Conservation (phyloP, 1,284 basidiomycete species). For the Apiotrichum laibachii region DNA sequence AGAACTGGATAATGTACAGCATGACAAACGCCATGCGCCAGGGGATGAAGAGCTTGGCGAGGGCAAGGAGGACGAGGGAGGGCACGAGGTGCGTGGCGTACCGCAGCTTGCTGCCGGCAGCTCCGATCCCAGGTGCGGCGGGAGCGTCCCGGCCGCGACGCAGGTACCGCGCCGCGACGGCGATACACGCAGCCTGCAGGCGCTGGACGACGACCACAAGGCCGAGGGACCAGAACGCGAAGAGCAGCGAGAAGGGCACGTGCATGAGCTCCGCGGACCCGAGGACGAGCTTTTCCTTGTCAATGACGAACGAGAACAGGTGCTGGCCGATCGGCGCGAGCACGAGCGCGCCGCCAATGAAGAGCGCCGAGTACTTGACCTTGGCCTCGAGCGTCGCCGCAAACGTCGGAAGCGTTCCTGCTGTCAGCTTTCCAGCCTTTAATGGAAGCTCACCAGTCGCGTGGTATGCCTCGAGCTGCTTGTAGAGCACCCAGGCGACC, state of each 20-base stretch:
- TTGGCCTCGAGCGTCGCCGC: not conserved
- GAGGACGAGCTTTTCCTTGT: conserved; percentile 3
- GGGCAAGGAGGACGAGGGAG: conserved; percentile 57
- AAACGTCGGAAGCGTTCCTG: not conserved
- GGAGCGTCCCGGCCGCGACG: not conserved
- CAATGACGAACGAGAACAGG: not conserved
- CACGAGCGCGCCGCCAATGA: not conserved
- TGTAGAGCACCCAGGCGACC: conserved; percentile 59
- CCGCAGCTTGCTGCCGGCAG: too few relatives aligned
- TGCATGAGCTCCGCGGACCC: conserved; percentile 11
- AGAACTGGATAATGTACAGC: conserved; percentile 68
- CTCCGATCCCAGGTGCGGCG: not conserved
- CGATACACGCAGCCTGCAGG: not conserved
- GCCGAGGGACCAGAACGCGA: conserved; percentile 56
- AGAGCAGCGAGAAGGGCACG: conserved; percentile 30
- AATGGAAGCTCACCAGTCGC: not conserved
- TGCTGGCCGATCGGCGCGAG: not conserved
- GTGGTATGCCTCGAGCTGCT: conserved; percentile 24
- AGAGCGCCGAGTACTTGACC: not conserved
- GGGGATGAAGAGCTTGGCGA: conserved; percentile 72
- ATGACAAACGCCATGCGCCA: conserved; percentile 87
- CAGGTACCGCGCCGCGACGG: not conserved
- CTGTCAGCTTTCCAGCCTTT: too few relatives aligned
- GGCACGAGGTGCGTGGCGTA: not conserved
- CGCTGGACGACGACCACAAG: conserved; percentile 4